Conservation (phyloP, 495 filamentous ascomycete genomes). For the Trichoderma erinaceum region DNA sequence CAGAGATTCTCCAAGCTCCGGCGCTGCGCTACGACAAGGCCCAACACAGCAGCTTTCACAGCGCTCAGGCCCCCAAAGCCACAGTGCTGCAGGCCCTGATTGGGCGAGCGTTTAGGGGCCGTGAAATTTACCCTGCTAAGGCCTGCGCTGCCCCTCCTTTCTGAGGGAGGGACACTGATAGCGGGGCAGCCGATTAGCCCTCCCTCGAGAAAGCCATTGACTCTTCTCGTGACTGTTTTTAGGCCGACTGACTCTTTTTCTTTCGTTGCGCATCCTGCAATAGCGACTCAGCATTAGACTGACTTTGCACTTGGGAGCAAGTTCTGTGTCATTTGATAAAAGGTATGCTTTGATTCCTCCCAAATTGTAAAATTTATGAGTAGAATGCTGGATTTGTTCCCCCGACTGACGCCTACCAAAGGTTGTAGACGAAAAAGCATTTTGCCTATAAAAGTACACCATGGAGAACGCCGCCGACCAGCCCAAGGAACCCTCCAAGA, state of each 20-base stretch:
- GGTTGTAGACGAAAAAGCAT: not conserved
- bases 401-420: not conserved
- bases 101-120: constrained; percentile 1
- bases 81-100: not conserved
- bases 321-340: not conserved
- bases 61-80: not conserved
- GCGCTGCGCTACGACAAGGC: not conserved
- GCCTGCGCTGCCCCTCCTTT: constrained; percentile 10
- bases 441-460: not conserved
- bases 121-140: not conserved
- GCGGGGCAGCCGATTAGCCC: not conserved
- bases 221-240: constrained; percentile 1
- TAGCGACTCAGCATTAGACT: not conserved
- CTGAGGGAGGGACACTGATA: not conserved
- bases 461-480: constrained; percentile 26
- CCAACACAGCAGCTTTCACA: not conserved
- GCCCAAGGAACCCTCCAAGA: constrained; percentile 54
- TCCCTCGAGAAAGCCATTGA: not conserved
- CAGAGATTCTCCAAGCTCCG: constrained; percentile 14
- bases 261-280: not conserved
- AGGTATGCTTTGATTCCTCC: not conserved
- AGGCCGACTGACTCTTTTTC: not conserved
- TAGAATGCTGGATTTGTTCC: not conserved
- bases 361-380: not conserved
- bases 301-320: not conserved